These are phyloP conservation scores for Hyphodiscus sp. DNA, from an alignment of 2,329 filamentous ascomycete genomes.

Conservation along the genomic window DNA sequence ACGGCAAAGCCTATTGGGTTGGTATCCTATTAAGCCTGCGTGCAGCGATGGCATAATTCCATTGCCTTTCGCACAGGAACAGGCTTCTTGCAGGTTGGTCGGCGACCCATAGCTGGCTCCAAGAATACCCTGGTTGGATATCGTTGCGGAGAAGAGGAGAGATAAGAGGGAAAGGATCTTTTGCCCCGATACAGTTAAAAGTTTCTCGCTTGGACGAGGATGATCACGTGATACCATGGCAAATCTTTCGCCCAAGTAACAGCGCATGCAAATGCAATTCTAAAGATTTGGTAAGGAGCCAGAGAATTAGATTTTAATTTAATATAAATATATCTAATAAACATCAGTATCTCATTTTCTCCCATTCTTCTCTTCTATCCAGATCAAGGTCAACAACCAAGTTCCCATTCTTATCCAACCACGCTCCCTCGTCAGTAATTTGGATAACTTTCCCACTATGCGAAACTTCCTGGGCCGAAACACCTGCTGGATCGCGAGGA, in stretches of 20 bases:
- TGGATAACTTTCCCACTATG: constrained; percentile 45
- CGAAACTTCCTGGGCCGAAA: constrained; percentile 49
- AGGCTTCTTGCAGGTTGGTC: not conserved
- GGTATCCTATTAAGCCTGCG: not conserved
- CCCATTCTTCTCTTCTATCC: constrained; percentile 1
- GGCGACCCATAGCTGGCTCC: not conserved
- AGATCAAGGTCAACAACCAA: constrained; percentile 15
- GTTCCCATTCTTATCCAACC: constrained; percentile 37
- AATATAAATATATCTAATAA: too few relatives aligned
- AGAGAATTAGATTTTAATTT: too few relatives aligned
- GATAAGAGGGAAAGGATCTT: not conserved
- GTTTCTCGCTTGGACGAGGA: not conserved
- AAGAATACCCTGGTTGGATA: not conserved
- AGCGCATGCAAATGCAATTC: too few relatives aligned
- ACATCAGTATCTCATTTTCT: not conserved
- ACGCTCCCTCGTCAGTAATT: constrained; percentile 54
- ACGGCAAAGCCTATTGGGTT: not conserved
- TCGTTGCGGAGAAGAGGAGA: not conserved
- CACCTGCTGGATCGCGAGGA: constrained; percentile 49
- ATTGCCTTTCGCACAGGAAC: not conserved
- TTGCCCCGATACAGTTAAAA: not conserved
- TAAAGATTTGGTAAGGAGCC: too few relatives aligned
- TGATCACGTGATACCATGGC: too few relatives aligned
- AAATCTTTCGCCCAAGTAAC: too few relatives aligned
- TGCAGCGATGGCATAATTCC: not conserved